Evolutionary conservation across 306 rosid genomes (phyloP).

Genomic region (Pyrus pyrifolia): DNA sequence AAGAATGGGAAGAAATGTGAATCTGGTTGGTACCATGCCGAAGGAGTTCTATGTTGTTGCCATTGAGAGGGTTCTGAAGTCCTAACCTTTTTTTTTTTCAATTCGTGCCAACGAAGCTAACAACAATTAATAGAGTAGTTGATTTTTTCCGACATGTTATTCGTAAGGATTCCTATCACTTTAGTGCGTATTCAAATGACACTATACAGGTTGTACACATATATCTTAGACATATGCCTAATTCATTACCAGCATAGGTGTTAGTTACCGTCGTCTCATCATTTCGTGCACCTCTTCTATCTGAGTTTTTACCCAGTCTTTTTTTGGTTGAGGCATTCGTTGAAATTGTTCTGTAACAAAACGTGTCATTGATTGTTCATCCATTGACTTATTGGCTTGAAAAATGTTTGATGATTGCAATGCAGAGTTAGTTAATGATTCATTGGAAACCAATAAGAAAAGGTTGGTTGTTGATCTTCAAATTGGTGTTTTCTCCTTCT

Average conservation of each 20-base stretch:
- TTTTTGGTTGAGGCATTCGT: not conserved
- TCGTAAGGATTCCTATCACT: constrained; percentile 1
- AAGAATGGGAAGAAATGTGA: constrained; percentile 77
- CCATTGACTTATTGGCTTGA: not conserved
- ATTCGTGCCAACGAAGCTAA: not conserved
- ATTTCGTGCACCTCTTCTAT: not conserved
- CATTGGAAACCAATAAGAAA: not conserved
- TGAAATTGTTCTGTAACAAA: not conserved
- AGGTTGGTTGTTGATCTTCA: not conserved
- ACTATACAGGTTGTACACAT: constrained; percentile 16
- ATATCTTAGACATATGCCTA: constrained; percentile 7
- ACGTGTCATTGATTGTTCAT: not conserved
- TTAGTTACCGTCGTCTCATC: not conserved
- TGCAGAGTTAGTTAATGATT: not conserved
- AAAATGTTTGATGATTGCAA: not conserved
- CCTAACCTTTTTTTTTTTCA: constrained; percentile 16
- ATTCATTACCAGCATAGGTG: constrained; percentile 6
- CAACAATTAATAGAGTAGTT: not conserved
- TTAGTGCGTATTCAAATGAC: constrained; percentile 6
- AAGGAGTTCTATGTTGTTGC: constrained; percentile 84
- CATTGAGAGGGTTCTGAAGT: constrained; percentile 62
- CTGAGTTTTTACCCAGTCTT: too few species aligned
- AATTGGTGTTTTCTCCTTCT: not conserved
- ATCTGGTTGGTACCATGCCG: constrained; percentile 84
- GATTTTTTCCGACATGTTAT: constrained; percentile 7